Evolutionary conservation across 192 early-diverging fungal species (phyloP), one percentile per base, ranked within the genome.

Genomic region (Dispira simplex): DNA sequence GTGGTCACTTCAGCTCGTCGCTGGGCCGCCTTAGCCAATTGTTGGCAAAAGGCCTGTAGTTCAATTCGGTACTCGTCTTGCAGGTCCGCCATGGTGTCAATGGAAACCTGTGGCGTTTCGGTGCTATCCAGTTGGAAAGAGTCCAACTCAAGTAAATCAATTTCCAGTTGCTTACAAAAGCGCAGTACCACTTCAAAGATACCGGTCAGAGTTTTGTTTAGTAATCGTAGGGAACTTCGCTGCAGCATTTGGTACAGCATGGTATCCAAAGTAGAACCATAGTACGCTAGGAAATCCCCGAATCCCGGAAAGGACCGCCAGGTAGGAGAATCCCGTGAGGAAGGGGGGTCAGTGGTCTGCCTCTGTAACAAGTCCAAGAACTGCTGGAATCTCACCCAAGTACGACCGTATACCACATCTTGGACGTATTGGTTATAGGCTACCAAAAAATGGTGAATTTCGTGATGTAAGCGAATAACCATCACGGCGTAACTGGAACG

Each of bases 151-250:
- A 20, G 48, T 9, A 51, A 23, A 51, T 51, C 48, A 9, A 23
- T 23, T 51, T 51, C 48, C 48, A 51, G 4, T 51, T 23, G 48
- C 48, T 51, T 51, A 23, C 48, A 51, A 8, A 51, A 51, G 4
- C 21, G 16, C 18, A 51, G 48, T 16, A 51, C 8, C 16, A 51
- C 48, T 20, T 51, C 48, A 51, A 51, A 51, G 48, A 51, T 23
- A 23, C 48, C 21, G 48, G 21, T 51, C 48, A 51, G 48, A 23
- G 48, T 51, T 51, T 51, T 51, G 48, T 51, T 20, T 16, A 51
- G 48, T 20, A 51, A 9, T 16, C 48, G 48, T 6, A 39, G 32
- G 16, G 48, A 16, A 20, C 48, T 16, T 2, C 21, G 16, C 8
- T 51, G 48, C 16, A 51, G 21, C 18, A 51, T 16, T 23, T 20